Base-by-base conservation (phyloP, 352 stramenopile species). In the Peronosclerospora sorghi region DNA sequence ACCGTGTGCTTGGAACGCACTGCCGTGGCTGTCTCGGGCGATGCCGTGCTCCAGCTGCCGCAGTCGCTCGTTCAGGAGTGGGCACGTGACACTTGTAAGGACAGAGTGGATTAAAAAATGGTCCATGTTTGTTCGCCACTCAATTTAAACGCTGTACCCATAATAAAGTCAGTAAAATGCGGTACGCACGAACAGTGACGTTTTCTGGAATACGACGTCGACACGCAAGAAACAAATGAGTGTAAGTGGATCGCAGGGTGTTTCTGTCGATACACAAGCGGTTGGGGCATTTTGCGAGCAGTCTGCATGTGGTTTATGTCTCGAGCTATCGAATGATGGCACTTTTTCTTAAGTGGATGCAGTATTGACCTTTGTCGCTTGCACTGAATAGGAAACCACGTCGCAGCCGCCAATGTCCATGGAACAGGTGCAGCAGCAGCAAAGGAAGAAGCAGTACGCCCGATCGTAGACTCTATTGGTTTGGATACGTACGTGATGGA, bases 371-470 rank as follows among this genome's bases (percentile, higher is more conserved):
- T 26, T n/a, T 26, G 21, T 26, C 3, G 3, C 6, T 26, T 26
- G 3, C 21, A n/a, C 21, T 26, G 21, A 13, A 34, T 15, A 34
- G 28, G 28, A 34, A 14, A 41, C 27, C 4, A 34, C 41, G 9
- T 32, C 35, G 29, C 36, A 61, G 34, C 35, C 45, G 51, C 66
- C 70, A 30, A 85, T 83, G 59, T 80, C 68, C 7, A 72, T 85
- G 56, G 79, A 91, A 58, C 69, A 91, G 49, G 84, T 86, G 62
- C 75, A 91, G 55, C 72, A 77, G 34, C 73, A 91, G 60, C 75
- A 88, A 45, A 74, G 79, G 59, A 86, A 87, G 72, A 67, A 88
- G 46, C 71, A 91, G 78, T 91, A 46, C 27, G 53, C 21, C 21
- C 21, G 21, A 26, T 26, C 21, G 6, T 26, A 26, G 6, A 26